phyloP scores from a whole-genome alignment of 2,329 filamentous ascomycete genomes.

The Tolypocladium tropicale region DNA sequence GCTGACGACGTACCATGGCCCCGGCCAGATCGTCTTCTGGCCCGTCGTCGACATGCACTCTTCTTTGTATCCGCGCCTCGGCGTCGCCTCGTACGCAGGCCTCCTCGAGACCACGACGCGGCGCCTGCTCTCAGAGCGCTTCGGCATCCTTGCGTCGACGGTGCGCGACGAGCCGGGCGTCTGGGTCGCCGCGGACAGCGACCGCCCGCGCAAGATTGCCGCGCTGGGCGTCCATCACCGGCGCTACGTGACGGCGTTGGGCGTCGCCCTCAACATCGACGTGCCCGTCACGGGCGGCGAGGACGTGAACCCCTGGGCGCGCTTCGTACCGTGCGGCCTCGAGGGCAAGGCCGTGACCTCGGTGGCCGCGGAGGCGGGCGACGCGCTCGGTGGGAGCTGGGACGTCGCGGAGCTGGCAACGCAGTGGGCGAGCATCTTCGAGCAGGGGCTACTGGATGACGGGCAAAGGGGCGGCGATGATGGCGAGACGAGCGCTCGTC shows the following conservation, averaged over 20 bases:
- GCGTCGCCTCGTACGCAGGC: conserved; percentile 66
- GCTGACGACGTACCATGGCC: conserved; percentile 89
- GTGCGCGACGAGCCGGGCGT: conserved; percentile 75
- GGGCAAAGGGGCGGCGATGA: background rate
- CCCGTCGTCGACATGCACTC: conserved; percentile 74
- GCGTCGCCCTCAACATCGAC: conserved; percentile 69
- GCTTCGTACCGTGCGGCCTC: conserved; percentile 86
- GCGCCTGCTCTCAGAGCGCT: conserved; percentile 44
- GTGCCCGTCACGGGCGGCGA: conserved; percentile 38
- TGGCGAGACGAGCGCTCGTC: background rate
- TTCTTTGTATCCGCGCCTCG: conserved; percentile 43
- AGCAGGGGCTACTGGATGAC: conserved; percentile 19
- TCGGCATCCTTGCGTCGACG: conserved; percentile 47
- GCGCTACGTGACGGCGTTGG: conserved; percentile 73
- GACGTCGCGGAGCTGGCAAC: conserved; percentile 17
- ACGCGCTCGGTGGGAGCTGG: conserved; percentile 8
- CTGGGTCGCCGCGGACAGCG: conserved; percentile 44
- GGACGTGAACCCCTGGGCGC: conserved; percentile 41
- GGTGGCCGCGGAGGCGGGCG: conserved; percentile 43
- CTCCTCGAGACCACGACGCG: conserved; percentile 71
- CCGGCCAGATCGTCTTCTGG: conserved; percentile 87
- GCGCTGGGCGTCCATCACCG: conserved; percentile 87
- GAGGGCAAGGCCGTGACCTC: conserved; percentile 72
- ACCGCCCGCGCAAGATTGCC: conserved; percentile 60
- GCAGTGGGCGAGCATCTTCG: conserved; percentile 23